Percentiles rank a stretch among this genome's conserved stretches.
Conservation (phyloP, 148 eudicot species). For the Vaccinium myrtillus region DNA sequence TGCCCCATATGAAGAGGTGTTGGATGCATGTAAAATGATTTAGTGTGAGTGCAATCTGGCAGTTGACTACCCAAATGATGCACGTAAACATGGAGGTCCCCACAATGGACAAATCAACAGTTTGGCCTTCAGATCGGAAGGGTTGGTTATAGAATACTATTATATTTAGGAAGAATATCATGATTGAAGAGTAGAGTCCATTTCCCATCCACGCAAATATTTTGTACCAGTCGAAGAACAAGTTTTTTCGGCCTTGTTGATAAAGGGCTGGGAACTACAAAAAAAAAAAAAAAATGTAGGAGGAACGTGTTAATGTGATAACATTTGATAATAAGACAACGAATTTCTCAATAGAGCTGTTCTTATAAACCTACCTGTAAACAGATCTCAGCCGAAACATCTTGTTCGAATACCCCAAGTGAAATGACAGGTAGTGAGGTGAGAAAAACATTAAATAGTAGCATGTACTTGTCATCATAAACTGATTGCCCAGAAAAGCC, state of each 20-base stretch:
- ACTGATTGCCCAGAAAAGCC: slow-evolving; percentile 74
- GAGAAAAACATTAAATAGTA: slow-evolving; percentile 64
- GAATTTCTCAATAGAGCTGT: neutral
- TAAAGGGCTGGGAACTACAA: slow-evolving; percentile 80
- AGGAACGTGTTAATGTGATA: neutral
- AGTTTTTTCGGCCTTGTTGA: slow-evolving; percentile 74
- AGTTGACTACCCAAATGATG: slow-evolving; percentile 66
- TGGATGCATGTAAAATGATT: slow-evolving; percentile 79
- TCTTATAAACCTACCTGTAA: slow-evolving; percentile 39
- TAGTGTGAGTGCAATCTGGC: slow-evolving; percentile 61
- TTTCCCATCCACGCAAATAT: slow-evolving; percentile 76
- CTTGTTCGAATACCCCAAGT: slow-evolving; percentile 79
- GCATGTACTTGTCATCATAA: slow-evolving; percentile 72
- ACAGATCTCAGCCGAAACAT: slow-evolving; percentile 72
- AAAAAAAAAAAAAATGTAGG: slow-evolving; percentile 15
- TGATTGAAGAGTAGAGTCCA: slow-evolving; percentile 59
- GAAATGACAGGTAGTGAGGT: slow-evolving; percentile 74
- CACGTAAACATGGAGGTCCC: slow-evolving; percentile 77
- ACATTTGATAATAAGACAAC: neutral
- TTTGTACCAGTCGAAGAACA: slow-evolving; percentile 67
- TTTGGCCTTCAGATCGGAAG: slow-evolving; percentile 54
- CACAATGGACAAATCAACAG: slow-evolving; percentile 58
- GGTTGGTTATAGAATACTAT: slow-evolving; percentile 47
- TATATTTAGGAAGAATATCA: slow-evolving; percentile 55
- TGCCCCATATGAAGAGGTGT: slow-evolving; percentile 60